Percentiles rank a stretch among this genome's conserved stretches.
Evolutionary conservation across 1,284 basidiomycete species (phyloP).

Genomic region (Moniliella sp.): DNA sequence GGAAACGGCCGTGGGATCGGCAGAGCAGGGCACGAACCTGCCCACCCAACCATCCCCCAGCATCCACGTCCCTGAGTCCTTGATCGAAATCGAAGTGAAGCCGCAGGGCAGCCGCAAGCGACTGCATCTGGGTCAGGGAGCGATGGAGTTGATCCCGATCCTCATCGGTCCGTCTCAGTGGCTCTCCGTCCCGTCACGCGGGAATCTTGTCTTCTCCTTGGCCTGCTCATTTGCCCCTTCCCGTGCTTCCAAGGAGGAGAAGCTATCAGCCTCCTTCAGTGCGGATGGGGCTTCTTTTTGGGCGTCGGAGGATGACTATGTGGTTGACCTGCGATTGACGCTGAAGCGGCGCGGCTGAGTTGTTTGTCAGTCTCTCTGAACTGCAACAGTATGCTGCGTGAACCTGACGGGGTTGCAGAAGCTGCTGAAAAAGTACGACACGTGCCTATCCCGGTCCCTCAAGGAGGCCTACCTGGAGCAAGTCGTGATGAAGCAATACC

Average conservation of each 20-base stretch:
- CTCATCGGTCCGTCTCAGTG: conserved; percentile 13
- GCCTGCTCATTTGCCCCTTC: too few species aligned
- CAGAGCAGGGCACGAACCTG: conserved; percentile 38
- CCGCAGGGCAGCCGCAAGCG: too few species aligned
- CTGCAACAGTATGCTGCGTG: conserved; percentile 76
- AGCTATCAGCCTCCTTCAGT: conserved; percentile 1
- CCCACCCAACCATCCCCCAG: conserved; percentile 4
- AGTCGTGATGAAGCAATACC: conserved; percentile 42
- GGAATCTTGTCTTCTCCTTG: too few species aligned
- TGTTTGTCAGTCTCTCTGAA: conserved; percentile 57
- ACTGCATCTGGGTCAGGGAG: too few species aligned
- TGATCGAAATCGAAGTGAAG: too few species aligned
- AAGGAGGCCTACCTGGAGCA: conserved; percentile 62
- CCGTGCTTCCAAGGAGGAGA: neutral
- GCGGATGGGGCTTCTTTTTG: conserved; percentile 40
- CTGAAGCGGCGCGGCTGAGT: conserved; percentile 70
- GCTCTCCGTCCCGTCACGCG: neutral
- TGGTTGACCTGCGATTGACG: conserved; percentile 63
- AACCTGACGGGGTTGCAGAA: conserved; percentile 88
- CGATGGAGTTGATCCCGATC: conserved; percentile 20
- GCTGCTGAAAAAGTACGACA: conserved; percentile 96
- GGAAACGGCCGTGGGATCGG: conserved; percentile 13
- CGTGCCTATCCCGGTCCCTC: conserved; percentile 66
- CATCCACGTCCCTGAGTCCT: too few species aligned
- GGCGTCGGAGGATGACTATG: conserved; percentile 62